Evolutionary conservation across 495 filamentous ascomycete species (phyloP).

Genomic region (Penicillium ochrochloron): DNA sequence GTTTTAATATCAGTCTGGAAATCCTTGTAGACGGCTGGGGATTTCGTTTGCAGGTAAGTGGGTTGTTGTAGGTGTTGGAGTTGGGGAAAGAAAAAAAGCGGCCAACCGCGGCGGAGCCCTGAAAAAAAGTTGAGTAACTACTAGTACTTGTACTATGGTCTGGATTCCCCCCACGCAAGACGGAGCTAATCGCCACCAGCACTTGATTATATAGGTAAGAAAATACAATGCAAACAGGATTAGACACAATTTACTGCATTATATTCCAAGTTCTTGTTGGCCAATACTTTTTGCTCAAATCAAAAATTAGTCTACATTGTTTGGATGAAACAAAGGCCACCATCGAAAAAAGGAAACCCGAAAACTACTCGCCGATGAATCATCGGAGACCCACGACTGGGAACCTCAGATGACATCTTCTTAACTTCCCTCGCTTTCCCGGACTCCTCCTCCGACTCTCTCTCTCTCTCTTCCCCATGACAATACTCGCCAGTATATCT

Average conservation of each 20-base stretch:
- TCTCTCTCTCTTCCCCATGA: slow-evolving; percentile 4
- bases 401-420: slow-evolving; percentile 25
- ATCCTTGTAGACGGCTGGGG: background rate
- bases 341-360: slow-evolving; percentile 3
- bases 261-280: background rate
- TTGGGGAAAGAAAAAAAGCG: slow-evolving; percentile 29
- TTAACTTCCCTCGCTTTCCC: slow-evolving; percentile 18
- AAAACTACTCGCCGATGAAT: slow-evolving; percentile 25
- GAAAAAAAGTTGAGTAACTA: background rate
- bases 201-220: background rate
- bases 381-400: slow-evolving; percentile 32
- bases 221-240: background rate
- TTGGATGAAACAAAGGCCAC: slow-evolving; percentile 4
- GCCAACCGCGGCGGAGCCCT: slow-evolving; percentile 25
- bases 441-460: slow-evolving; percentile 16
- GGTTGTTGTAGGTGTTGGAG: slow-evolving; percentile 6
- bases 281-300: background rate
- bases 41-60: background rate
- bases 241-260: too few relatives aligned
- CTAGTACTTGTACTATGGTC: background rate
- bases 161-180: slow-evolving; percentile 11
- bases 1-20: background rate
- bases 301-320: background rate
- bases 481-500: slow-evolving; percentile 8
- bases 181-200: background rate